These are phyloP conservation scores for Monilinia laxa DNA, from an alignment of 2,329 filamentous ascomycete species.

Conservation along the genomic window DNA sequence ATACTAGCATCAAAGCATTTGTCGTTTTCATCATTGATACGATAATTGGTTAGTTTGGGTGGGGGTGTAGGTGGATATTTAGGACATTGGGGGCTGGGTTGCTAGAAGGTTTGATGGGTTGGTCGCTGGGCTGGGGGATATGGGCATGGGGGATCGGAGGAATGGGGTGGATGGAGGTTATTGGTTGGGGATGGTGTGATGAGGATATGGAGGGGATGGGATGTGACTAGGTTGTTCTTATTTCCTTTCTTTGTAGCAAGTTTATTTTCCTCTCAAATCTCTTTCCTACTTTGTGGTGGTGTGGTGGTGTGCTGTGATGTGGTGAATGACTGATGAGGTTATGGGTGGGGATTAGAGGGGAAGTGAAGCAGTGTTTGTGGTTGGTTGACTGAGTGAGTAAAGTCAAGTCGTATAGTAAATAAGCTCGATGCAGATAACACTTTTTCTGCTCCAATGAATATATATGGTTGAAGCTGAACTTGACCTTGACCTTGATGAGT, in stretches of 20 bases:
- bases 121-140: constrained; percentile 15
- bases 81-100: constrained; percentile 19
- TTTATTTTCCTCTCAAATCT: constrained; percentile 6
- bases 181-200: constrained; percentile 12
- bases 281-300: constrained; percentile 1
- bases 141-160: constrained; percentile 13
- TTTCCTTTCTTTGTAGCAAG: constrained; percentile 24
- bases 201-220: background rate
- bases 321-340: background rate
- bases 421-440: background rate
- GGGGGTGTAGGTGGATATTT: constrained; percentile 16
- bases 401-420: background rate
- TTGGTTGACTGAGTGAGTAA: background rate
- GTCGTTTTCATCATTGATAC: constrained; percentile 14
- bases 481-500: no score
- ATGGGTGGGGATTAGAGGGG: background rate
- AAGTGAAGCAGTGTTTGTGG: background rate
- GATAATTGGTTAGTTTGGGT: constrained; percentile 23
- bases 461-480: background rate
- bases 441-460: background rate
- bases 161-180: constrained; percentile 12
- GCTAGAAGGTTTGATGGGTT: constrained; percentile 20
- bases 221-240: constrained; percentile 17
- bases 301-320: background rate
- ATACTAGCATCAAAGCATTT: constrained; percentile 20